Conservation (phyloP, 108 stramenopile genomes). For the Cyclostephanos tholiformis region DNA sequence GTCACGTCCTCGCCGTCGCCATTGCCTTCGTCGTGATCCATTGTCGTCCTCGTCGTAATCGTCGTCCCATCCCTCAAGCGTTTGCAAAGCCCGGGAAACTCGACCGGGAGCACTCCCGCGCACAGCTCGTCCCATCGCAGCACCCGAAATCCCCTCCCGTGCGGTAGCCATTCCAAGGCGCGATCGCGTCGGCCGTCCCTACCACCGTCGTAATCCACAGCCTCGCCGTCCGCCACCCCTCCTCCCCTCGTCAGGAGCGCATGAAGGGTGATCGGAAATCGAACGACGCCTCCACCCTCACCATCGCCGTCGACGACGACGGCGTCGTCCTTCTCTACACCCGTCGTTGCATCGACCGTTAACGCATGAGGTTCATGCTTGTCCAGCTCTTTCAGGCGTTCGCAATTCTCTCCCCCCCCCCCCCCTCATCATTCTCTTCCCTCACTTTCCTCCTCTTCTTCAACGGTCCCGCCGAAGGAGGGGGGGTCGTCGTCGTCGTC, state of each 20-base stretch:
- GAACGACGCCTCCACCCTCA: neutral
- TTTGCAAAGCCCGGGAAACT: slow-evolving; percentile 5
- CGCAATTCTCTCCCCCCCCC: neutral
- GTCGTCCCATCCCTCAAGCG: neutral
- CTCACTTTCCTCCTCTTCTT: slow-evolving; percentile 34
- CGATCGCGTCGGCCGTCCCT: neutral
- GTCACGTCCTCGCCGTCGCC: too few relatives aligned
- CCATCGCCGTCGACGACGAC: neutral
- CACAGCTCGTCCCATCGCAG: slow-evolving; percentile 29
- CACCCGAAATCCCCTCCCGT: slow-evolving; percentile 29
- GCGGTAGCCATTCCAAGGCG: slow-evolving; percentile 33
- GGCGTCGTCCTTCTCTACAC: neutral
- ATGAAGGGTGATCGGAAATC: too few relatives aligned
- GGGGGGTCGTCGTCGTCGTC: neutral
- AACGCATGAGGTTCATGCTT: neutral
- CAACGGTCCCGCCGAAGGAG: slow-evolving; percentile 25
- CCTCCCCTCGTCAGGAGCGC: too few relatives aligned
- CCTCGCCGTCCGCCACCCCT: too few relatives aligned
- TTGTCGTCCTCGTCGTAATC: neutral
- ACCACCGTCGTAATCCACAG: neutral
- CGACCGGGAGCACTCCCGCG: slow-evolving; percentile 17
- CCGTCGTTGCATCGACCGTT: neutral
- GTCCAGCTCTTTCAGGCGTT: neutral
- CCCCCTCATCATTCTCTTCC: neutral
- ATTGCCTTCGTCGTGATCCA: too few relatives aligned